Percentiles rank a stretch among this genome's conserved stretches.
Conservation (phyloP, 2,329 filamentous ascomycete species). For the Knoxdaviesia capensis region DNA sequence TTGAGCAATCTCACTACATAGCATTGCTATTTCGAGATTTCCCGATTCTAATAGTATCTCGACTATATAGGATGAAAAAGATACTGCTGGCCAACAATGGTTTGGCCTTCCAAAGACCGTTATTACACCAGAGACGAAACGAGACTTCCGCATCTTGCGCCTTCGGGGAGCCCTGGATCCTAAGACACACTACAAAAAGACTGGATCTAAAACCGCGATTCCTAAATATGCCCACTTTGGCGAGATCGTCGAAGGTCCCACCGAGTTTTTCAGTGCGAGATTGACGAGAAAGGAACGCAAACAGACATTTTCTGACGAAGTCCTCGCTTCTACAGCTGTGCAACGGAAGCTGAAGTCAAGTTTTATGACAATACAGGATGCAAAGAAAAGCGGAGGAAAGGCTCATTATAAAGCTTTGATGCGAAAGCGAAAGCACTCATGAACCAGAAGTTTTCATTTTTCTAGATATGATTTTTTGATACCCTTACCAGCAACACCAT, state of each 20-base stretch:
- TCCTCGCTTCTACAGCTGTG: slow-evolving; percentile 32
- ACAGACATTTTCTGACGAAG: slow-evolving; percentile 68
- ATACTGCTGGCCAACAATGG: slow-evolving; percentile 64
- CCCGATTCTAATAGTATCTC: too few relatives aligned
- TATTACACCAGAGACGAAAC: slow-evolving; percentile 66
- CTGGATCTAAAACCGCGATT: slow-evolving; percentile 4
- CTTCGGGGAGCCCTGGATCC: slow-evolving; percentile 81
- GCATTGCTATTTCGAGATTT: slow-evolving; percentile 1
- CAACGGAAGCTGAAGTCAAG: slow-evolving; percentile 57
- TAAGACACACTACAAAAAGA: slow-evolving; percentile 78
- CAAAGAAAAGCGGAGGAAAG: slow-evolving; percentile 77
- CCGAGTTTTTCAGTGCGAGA: slow-evolving; percentile 66
- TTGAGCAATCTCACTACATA: not conserved
- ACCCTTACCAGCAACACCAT: not conserved
- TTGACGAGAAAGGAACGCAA: slow-evolving; percentile 77
- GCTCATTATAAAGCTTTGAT: slow-evolving; percentile 38
- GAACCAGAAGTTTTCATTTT: not conserved
- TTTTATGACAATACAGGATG: slow-evolving; percentile 65
- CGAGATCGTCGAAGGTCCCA: slow-evolving; percentile 70
- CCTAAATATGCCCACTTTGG: slow-evolving; percentile 65
- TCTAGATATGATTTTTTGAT: not conserved
- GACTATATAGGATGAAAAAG: slow-evolving; percentile 1
- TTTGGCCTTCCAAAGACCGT: slow-evolving; percentile 73
- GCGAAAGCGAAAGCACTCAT: not conserved
- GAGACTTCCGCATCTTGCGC: slow-evolving; percentile 73